A percentile compares a stretch with the other conserved stretches of the same genome.
Conservation (phyloP, 1,284 basidiomycete species). For the Schizopora paradoxa region DNA sequence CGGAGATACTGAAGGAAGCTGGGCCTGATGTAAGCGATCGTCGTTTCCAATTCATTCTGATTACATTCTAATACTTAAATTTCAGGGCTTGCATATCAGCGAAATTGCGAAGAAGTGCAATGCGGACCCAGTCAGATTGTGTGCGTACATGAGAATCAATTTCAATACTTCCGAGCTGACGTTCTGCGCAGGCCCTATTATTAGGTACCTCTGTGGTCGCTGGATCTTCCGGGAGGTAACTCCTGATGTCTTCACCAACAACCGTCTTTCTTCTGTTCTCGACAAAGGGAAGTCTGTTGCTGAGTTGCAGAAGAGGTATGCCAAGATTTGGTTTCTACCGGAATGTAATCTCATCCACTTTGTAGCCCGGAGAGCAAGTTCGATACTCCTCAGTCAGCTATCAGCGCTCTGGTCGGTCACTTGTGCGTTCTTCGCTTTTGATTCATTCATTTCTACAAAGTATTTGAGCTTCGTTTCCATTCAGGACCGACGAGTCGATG, state of each 20-base stretch:
- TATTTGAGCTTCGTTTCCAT: background rate
- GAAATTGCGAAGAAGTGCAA: slow-evolving; percentile 16
- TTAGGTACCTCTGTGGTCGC: slow-evolving; percentile 28
- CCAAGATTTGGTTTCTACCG: background rate
- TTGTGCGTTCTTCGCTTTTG: background rate
- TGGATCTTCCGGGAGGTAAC: slow-evolving; percentile 31
- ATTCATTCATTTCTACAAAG: slow-evolving; percentile 1
- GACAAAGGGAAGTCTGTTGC: slow-evolving; percentile 23
- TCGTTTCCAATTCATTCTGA: background rate
- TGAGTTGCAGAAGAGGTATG: slow-evolving; percentile 13
- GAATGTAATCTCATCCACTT: background rate
- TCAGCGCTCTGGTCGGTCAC: background rate
- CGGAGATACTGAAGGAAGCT: background rate
- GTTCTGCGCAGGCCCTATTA: slow-evolving; percentile 26
- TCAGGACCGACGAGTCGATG: slow-evolving; percentile 18
- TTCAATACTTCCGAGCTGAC: too few species aligned
- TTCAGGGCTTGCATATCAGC: slow-evolving; percentile 15
- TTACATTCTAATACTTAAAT: background rate
- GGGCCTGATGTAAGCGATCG: background rate
- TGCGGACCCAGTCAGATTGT: slow-evolving; percentile 18
- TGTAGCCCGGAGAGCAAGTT: background rate
- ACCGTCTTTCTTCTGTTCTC: slow-evolving; percentile 29
- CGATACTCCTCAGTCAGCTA: background rate
- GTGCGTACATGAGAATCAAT: slow-evolving; percentile 12
- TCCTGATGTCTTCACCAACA: slow-evolving; percentile 32